Base-by-base conservation (phyloP, 2,329 filamentous ascomycete genomes). In the Colletotrichum sublineola region DNA sequence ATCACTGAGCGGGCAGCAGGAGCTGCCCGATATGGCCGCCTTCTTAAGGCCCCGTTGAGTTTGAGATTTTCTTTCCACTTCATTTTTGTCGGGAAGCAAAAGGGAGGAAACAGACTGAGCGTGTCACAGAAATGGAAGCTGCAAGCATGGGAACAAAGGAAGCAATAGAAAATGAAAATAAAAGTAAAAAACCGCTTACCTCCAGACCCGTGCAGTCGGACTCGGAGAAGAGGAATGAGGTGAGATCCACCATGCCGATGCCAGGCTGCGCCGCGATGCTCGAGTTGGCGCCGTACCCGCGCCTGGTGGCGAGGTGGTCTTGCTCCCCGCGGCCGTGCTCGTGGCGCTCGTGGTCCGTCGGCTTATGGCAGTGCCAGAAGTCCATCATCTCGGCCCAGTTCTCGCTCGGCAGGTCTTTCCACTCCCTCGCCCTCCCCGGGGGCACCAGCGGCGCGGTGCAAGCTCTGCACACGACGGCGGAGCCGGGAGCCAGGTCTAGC, bases 311-410 rank as follows among this genome's bases (percentile, higher is more conserved):
- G 20, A 90, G 84, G 57, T 82, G 81, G n/a, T 87, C 82, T 31
- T 87, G 77, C 40, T 85, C 79, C 8, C 69, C 65, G 18, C 42
- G 14, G 42, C 15, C 42, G 0, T 24, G 24, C 24, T 36, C 48
- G 15, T n/a, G 24, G 24, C 24, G 75, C 24, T 81, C 81, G 73
- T 90, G 85, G 67, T 90, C 85, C 73, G 91, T 87, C 50, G 97
- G 96, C 82, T 98, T 98, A 81, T 99, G 96, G 78, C 96, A 99
- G 82, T 99, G 97, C 96, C 96, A 99, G 77, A 99, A 97, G 81
- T 99, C 97, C 96, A 99, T 99, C 95, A 99, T 97, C 83, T 99
- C 96, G 0, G 96, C 97, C 96, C 96, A 99, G 78, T 97, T 96
- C 77, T 97, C 95, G 78, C 95, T 97, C 0, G 96, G 96, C 24